A percentile compares a stretch with the other conserved stretches of the same genome.
These are phyloP conservation scores for Harringtonia aguacate DNA, from an alignment of 2,329 filamentous ascomycete species.

Conservation along the genomic window DNA sequence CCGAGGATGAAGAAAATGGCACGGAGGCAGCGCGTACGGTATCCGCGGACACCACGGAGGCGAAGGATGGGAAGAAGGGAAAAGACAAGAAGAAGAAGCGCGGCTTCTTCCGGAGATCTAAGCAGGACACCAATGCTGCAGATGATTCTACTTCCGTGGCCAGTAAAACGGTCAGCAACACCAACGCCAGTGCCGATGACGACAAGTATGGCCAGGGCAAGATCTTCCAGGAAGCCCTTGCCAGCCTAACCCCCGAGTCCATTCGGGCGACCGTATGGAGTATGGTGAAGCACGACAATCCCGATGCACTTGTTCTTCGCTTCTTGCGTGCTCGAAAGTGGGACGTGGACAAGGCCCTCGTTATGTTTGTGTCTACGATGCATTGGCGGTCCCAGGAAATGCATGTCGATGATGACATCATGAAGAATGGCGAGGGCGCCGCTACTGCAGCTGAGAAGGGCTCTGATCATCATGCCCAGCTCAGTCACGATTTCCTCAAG, in stretches of 20 bases:
- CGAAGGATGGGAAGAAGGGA: slow-evolving; percentile 24
- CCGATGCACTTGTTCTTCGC: slow-evolving; percentile 71
- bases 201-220: slow-evolving; percentile 92
- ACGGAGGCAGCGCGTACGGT: slow-evolving; percentile 12
- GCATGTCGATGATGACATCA: slow-evolving; percentile 82
- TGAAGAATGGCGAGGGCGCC: slow-evolving; percentile 61
- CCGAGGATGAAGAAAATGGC: slow-evolving; percentile 14
- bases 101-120: slow-evolving; percentile 53
- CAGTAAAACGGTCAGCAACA: background rate
- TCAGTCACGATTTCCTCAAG: slow-evolving; percentile 64
- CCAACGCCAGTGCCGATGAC: slow-evolving; percentile 39
- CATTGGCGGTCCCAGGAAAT: slow-evolving; percentile 79
- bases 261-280: slow-evolving; percentile 77
- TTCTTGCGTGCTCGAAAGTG: slow-evolving; percentile 89
- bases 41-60: slow-evolving; percentile 15
- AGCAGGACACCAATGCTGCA: slow-evolving; percentile 39
- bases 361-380: slow-evolving; percentile 93
- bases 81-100: slow-evolving; percentile 69
- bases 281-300: slow-evolving; percentile 93
- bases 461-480: slow-evolving; percentile 47
- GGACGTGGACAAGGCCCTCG: slow-evolving; percentile 84
- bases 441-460: slow-evolving; percentile 51
- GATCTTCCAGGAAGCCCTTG: slow-evolving; percentile 72
- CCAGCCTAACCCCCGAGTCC: slow-evolving; percentile 64
- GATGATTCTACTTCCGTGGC: slow-evolving; percentile 6